phyloP scores from a whole-genome alignment of 2,329 filamentous ascomycete genomes.

The Chrysoporthe deuterocubensis region DNA sequence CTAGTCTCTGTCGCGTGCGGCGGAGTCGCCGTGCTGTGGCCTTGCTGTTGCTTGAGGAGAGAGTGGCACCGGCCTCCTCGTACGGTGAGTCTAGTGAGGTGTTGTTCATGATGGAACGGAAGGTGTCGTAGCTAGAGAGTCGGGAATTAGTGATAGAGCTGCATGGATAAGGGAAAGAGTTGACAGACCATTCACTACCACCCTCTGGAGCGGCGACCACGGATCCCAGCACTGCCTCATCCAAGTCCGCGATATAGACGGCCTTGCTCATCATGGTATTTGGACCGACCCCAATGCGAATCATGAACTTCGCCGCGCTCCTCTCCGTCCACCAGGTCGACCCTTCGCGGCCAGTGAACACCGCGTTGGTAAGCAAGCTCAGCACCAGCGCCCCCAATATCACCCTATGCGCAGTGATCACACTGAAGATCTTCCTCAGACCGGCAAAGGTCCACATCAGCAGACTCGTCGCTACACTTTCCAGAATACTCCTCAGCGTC shows the following conservation, averaged over 20 bases:
- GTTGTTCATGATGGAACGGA: constrained; percentile 60
- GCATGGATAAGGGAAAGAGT: background rate
- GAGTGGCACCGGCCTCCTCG: constrained; percentile 53
- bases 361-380: constrained; percentile 73
- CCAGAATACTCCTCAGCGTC: constrained; percentile 70
- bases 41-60: constrained; percentile 53
- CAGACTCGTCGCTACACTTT: constrained; percentile 75
- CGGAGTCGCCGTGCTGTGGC: constrained; percentile 69
- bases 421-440: constrained; percentile 67
- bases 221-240: constrained; percentile 58
- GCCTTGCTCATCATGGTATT: constrained; percentile 82
- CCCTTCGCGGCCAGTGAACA: constrained; percentile 74
- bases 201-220: constrained; percentile 40
- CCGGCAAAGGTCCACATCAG: constrained; percentile 77
- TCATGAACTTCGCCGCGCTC: constrained; percentile 80
- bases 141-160: constrained; percentile 5
- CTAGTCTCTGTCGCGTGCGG: constrained; percentile 81
- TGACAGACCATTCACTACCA: constrained; percentile 55
- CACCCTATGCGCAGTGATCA: constrained; percentile 73
- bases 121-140: constrained; percentile 59
- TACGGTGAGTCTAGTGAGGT: constrained; percentile 62
- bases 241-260: constrained; percentile 81
- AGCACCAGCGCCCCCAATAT: constrained; percentile 70
- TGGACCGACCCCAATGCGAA: constrained; percentile 76
- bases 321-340: constrained; percentile 86